phyloP scores from a whole-genome alignment of 108 stramenopile species.

The Nitzschia inconspicua region DNA sequence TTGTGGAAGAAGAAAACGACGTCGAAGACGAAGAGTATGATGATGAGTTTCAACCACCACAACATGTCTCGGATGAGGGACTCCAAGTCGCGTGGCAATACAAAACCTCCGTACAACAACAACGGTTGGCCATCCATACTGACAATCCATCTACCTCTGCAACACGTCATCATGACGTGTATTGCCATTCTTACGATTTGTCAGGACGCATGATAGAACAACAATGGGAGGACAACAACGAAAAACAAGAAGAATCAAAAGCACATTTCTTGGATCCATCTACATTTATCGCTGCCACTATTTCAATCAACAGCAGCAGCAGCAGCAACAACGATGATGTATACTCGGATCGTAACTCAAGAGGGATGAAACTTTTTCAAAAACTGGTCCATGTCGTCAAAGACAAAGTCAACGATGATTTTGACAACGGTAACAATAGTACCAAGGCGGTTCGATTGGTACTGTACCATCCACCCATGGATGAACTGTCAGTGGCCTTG shows the following conservation, averaged over 20 bases:
- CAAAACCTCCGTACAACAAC: constrained; percentile 66
- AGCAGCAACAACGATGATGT: not conserved
- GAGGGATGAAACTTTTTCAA: constrained; percentile 15
- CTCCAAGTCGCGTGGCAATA: constrained; percentile 85
- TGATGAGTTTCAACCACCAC: too few species aligned
- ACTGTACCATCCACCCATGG: constrained; percentile 46
- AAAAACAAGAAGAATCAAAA: too few species aligned
- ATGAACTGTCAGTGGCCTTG: constrained; percentile 42
- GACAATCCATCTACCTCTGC: not conserved
- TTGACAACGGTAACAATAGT: not conserved
- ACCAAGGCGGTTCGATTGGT: constrained; percentile 60
- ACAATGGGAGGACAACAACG: too few species aligned
- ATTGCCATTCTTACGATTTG: constrained; percentile 82
- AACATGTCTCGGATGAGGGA: constrained; percentile 65
- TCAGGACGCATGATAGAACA: constrained; percentile 64
- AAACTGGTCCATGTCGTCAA: constrained; percentile 25
- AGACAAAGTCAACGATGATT: not conserved
- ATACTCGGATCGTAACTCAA: not conserved
- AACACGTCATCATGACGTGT: constrained; percentile 28
- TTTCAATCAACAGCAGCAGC: not conserved
- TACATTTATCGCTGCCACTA: not conserved
- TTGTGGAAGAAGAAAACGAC: constrained; percentile 40
- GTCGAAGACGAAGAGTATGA: constrained; percentile 22
- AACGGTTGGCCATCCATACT: constrained; percentile 40
- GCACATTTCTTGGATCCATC: not conserved